Evolutionary conservation across 495 filamentous ascomycete species (phyloP).

Genomic region (Tuber borchii): DNA sequence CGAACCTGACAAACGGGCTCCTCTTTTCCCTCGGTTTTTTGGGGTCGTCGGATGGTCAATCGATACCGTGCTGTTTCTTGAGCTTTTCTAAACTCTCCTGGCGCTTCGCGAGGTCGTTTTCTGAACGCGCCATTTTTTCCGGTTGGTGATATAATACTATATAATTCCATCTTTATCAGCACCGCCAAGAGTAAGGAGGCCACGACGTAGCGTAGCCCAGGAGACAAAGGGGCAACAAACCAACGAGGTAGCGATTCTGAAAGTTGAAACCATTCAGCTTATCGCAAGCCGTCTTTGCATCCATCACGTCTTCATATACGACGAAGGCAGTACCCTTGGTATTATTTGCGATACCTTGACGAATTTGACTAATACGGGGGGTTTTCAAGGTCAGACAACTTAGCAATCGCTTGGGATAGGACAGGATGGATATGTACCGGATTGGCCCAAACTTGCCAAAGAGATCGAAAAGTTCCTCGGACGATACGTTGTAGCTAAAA

Average conservation of each 20-base stretch:
- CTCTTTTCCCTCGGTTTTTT: constrained; percentile 7
- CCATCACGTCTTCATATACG: constrained; percentile 98
- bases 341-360: constrained; percentile 92
- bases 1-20: neutral
- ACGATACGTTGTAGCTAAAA: constrained; percentile 83
- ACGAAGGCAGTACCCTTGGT: constrained; percentile 98
- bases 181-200: neutral
- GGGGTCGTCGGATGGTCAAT: constrained; percentile 54
- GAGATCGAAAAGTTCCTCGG: constrained; percentile 88
- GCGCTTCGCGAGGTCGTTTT: constrained; percentile 88
- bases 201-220: neutral
- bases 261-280: constrained; percentile 99
- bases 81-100: constrained; percentile 96
- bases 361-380: constrained; percentile 69
- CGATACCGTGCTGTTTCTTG: constrained; percentile 96
- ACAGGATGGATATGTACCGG: constrained; percentile 54
- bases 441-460: constrained; percentile 93
- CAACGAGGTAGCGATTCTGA: constrained; percentile 97
- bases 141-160: constrained; percentile 96
- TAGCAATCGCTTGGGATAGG: constrained; percentile 19
- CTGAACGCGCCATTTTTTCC: constrained; percentile 89
- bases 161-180: constrained; percentile 10
- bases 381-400: constrained; percentile 19
- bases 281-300: constrained; percentile 97
- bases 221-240: constrained; percentile 51